Evolutionary conservation across 169 alveolate genomes (phyloP).

Genomic region (Plasmodium gallinaceum): DNA sequence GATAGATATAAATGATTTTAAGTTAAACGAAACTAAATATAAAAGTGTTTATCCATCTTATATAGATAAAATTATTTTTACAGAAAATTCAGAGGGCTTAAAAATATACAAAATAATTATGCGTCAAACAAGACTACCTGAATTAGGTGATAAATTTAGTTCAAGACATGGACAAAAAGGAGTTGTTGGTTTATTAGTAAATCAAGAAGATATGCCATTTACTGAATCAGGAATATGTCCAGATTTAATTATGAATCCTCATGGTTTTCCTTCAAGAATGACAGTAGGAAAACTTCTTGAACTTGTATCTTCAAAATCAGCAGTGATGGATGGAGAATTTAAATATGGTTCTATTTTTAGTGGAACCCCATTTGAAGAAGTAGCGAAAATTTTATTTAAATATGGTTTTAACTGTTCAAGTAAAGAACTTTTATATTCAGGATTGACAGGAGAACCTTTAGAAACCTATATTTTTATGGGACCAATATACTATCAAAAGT

Average conservation of each 20-base stretch:
- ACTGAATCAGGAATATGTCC: conserved; percentile 99
- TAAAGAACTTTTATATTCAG: conserved; percentile 95
- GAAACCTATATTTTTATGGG: conserved; percentile 97
- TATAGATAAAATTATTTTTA: conserved; percentile 96
- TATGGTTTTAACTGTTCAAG: conserved; percentile 96
- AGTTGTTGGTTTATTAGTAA: conserved; percentile 98
- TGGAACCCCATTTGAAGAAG: conserved; percentile 94
- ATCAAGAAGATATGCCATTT: conserved; percentile 99
- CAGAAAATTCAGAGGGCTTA: conserved; percentile 94
- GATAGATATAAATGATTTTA: conserved; percentile 77
- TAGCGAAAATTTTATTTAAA: conserved; percentile 92
- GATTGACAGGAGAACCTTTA: conserved; percentile 98
- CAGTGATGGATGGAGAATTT: conserved; percentile 95
- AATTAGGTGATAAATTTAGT: conserved; percentile 98
- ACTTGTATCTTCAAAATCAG: conserved; percentile 96
- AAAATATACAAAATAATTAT: conserved; percentile 93
- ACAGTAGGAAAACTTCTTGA: conserved; percentile 99
- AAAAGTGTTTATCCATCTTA: conserved; percentile 86
- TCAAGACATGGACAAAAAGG: conserved; percentile 99
- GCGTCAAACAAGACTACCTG: conserved; percentile 97
- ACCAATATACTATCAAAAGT: conserved; percentile 99
- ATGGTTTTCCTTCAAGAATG: conserved; percentile 99
- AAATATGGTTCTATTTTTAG: conserved; percentile 99
- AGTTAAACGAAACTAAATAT: conserved; percentile 80
- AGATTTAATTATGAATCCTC: conserved; percentile 99